Conservation (phyloP, 2,329 filamentous ascomycete genomes). For the Cercospora citrullina region DNA sequence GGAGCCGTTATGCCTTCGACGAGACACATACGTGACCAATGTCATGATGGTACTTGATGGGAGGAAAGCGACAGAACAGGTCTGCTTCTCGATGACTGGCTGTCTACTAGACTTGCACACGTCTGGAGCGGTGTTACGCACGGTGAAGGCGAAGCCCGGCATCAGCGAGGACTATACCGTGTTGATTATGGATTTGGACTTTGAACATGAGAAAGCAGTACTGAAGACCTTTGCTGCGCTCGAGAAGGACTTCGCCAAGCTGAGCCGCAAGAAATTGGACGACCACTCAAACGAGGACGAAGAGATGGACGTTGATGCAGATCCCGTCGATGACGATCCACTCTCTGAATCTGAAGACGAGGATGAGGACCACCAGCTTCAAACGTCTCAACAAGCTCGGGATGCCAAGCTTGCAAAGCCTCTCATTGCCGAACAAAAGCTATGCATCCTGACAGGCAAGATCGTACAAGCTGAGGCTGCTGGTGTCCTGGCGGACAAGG, state of each 20-base stretch:
- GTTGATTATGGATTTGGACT: constrained; percentile 62
- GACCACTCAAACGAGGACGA: constrained; percentile 48
- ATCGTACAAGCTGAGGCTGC: constrained; percentile 78
- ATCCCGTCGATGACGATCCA: constrained; percentile 33
- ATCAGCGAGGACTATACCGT: constrained; percentile 50
- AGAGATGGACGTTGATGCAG: constrained; percentile 51
- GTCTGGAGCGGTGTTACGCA: constrained; percentile 68
- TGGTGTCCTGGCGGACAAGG: constrained; percentile 68
- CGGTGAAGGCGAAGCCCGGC: constrained; percentile 38
- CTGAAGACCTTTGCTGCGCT: constrained; percentile 74
- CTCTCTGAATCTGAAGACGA: constrained; percentile 42
- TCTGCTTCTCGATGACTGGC: constrained; percentile 73
- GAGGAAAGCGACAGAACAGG: constrained; percentile 59
- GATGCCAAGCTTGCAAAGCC: constrained; percentile 57
- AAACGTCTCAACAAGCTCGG: constrained; percentile 57
- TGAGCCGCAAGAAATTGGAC: constrained; percentile 38
- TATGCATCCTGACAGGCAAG: constrained; percentile 84
- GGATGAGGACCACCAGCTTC: constrained; percentile 48
- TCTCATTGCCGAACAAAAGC: constrained; percentile 76
- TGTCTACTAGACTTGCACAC: constrained; percentile 80
- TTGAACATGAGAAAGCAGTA: constrained; percentile 64
- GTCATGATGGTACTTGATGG: constrained; percentile 53
- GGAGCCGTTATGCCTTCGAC: constrained; percentile 54
- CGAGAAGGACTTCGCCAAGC: constrained; percentile 76
- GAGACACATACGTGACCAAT: constrained; percentile 53